These are phyloP conservation scores for Pestalotiopsis fici DNA, from an alignment of 2,329 filamentous ascomycete species.

Conservation along the genomic window DNA sequence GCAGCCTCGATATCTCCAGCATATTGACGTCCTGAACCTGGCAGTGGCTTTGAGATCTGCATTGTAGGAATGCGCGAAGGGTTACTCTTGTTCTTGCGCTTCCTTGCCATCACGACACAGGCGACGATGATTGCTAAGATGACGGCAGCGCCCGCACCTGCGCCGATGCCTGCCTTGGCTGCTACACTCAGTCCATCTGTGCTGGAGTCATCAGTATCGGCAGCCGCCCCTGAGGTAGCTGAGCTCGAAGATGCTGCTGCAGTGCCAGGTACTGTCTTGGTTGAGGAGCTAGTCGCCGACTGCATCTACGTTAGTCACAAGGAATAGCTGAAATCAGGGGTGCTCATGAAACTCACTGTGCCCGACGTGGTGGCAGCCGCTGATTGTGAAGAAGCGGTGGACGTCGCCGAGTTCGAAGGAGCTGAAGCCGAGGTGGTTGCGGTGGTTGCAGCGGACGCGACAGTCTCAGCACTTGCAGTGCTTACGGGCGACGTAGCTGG, in stretches of 20 bases:
- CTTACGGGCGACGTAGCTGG: neutral
- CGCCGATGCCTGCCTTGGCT: constrained; percentile 13
- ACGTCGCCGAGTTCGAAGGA: neutral
- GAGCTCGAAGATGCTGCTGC: neutral
- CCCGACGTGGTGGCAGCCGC: neutral
- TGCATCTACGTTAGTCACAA: neutral
- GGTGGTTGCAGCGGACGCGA: neutral
- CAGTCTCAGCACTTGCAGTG: neutral
- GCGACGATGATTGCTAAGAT: constrained; percentile 7
- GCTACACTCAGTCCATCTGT: constrained; percentile 7
- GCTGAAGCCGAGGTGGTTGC: neutral
- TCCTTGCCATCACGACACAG: constrained; percentile 6
- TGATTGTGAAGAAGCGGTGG: neutral
- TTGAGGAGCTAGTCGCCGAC: neutral
- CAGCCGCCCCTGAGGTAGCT: neutral
- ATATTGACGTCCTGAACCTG: constrained; percentile 10
- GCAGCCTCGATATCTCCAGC: constrained; percentile 8
- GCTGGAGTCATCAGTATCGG: neutral
- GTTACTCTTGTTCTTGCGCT: constrained; percentile 1
- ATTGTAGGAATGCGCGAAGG: constrained; percentile 11
- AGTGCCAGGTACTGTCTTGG: neutral
- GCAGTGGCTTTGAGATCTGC: constrained; percentile 10
- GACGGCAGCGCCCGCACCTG: constrained; percentile 12
- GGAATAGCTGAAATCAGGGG: neutral
- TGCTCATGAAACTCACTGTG: neutral